These are phyloP conservation scores for Camellia oleifera DNA, from an alignment of 179 eudicot species.

Conservation along the genomic window DNA sequence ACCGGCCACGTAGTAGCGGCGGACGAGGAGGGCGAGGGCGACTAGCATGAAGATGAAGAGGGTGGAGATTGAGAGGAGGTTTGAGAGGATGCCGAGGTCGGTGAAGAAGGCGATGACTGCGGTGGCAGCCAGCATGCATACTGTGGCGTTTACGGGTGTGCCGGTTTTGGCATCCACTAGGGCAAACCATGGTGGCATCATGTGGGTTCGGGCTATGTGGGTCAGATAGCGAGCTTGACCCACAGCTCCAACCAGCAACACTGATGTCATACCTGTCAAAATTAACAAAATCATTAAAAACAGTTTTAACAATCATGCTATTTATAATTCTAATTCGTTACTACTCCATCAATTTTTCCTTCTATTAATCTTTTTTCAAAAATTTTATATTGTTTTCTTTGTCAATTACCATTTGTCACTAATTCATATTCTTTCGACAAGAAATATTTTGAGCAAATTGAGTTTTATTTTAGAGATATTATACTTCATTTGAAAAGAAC, in stretches of 20 bases:
- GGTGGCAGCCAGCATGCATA: slow-evolving; percentile 45
- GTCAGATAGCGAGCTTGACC: slow-evolving; percentile 83
- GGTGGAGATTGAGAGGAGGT: slow-evolving; percentile 71
- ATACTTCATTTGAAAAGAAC: too few relatives aligned
- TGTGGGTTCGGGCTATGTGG: slow-evolving; percentile 80
- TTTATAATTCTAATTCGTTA: too few relatives aligned
- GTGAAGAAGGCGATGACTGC: slow-evolving; percentile 62
- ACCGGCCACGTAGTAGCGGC: slow-evolving; percentile 57
- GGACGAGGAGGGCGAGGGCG: slow-evolving; percentile 56
- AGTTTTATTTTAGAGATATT: too few relatives aligned
- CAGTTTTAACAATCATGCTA: too few relatives aligned
- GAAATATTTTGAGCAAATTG: too few relatives aligned
- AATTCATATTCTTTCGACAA: too few relatives aligned
- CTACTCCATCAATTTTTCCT: too few relatives aligned
- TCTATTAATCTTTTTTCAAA: too few relatives aligned
- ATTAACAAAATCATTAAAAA: slow-evolving; percentile 9
- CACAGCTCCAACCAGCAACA: slow-evolving; percentile 51
- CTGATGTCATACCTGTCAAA: slow-evolving; percentile 59
- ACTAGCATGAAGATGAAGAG: slow-evolving; percentile 63
- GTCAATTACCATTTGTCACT: too few relatives aligned
- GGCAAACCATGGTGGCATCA: slow-evolving; percentile 78
- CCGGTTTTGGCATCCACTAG: slow-evolving; percentile 49
- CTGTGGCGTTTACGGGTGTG: slow-evolving; percentile 68
- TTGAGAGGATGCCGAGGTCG: slow-evolving; percentile 41
- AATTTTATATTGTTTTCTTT: too few relatives aligned